Conservation (phyloP, 2,329 filamentous ascomycete species). For the Cyphellophora europaea region DNA sequence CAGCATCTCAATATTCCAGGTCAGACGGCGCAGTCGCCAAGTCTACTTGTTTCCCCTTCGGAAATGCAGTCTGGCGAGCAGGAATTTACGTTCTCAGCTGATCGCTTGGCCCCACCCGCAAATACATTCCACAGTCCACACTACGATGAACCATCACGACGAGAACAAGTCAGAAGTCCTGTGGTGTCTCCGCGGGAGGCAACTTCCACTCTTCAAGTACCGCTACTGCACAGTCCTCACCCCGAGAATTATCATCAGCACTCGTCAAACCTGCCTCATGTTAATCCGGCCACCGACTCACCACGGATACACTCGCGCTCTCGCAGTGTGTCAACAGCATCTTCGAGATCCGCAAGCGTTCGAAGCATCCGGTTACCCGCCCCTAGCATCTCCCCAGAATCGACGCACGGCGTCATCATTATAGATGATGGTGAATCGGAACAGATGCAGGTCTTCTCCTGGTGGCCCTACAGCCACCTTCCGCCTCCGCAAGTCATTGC, state of each 20-base stretch:
- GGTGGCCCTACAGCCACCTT: conserved; percentile 73
- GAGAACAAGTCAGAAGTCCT: conserved; percentile 5
- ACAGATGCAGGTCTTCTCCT: conserved; percentile 42
- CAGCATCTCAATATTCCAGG: conserved; percentile 8
- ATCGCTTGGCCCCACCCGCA: conserved; percentile 11
- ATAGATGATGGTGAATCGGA: conserved; percentile 31
- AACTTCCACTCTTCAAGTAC: conserved; percentile 9
- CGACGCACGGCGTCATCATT: conserved; percentile 22
- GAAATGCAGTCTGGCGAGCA: conserved; percentile 1
- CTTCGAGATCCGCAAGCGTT: conserved; percentile 1
- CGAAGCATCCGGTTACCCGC: conserved; percentile 48
- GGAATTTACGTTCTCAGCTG: not conserved
- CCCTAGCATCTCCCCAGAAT: conserved; percentile 39
- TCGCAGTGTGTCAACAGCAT: not conserved
- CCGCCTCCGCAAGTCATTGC: conserved; percentile 63
- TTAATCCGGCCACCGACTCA: conserved; percentile 27
- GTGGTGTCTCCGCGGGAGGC: conserved; percentile 6
- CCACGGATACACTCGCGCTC: conserved; percentile 50
- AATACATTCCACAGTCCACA: conserved; percentile 20
- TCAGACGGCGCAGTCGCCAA: conserved; percentile 8
- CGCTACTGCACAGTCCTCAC: conserved; percentile 12
- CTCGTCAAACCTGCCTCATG: not conserved
- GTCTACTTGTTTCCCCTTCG: conserved; percentile 3
- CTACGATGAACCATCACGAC: conserved; percentile 28
- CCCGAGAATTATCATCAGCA: conserved; percentile 9